Evolutionary conservation across 352 stramenopile species (phyloP).

Genomic region (Globisporangium lucens): DNA sequence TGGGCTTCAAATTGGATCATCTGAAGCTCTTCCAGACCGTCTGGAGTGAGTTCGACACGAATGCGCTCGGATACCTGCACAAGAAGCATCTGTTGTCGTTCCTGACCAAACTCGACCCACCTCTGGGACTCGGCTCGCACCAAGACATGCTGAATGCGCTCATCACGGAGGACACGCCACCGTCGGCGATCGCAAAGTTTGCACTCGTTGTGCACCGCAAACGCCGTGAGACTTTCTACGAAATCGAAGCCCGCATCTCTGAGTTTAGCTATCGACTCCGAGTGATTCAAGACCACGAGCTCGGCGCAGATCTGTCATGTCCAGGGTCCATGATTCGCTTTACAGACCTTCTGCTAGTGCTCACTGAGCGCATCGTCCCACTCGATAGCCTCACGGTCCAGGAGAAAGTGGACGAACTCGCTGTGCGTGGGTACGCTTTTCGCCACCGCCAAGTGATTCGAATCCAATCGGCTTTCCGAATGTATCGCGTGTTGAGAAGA

Average conservation of each 20-base stretch:
- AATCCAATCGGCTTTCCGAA: constrained; percentile 64
- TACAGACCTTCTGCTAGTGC: constrained; percentile 64
- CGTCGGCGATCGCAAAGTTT: constrained; percentile 23
- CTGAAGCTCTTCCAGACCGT: constrained; percentile 59
- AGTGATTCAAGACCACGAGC: constrained; percentile 53
- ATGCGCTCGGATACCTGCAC: constrained; percentile 72
- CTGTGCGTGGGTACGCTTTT: constrained; percentile 64
- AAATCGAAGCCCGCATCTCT: constrained; percentile 62
- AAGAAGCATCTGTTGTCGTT: constrained; percentile 62
- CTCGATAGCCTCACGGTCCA: constrained; percentile 71
- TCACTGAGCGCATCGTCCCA: constrained; percentile 64
- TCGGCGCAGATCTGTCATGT: constrained; percentile 37
- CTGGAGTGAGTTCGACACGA: constrained; percentile 75
- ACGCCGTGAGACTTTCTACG: constrained; percentile 55
- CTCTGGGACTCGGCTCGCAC: constrained; percentile 52
- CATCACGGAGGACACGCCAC: constrained; percentile 34
- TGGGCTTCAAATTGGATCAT: constrained; percentile 63
- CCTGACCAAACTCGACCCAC: constrained; percentile 44
- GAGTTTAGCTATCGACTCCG: constrained; percentile 65
- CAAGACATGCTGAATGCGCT: constrained; percentile 33
- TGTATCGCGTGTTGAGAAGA: constrained; percentile 45
- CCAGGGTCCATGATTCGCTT: constrained; percentile 73
- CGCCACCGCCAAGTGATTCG: constrained; percentile 55
- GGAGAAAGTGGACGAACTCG: constrained; percentile 82
- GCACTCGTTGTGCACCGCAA: constrained; percentile 36